Conservation (phyloP, 192 early-diverging fungal genomes). For the Cladochytrium replicatum region DNA sequence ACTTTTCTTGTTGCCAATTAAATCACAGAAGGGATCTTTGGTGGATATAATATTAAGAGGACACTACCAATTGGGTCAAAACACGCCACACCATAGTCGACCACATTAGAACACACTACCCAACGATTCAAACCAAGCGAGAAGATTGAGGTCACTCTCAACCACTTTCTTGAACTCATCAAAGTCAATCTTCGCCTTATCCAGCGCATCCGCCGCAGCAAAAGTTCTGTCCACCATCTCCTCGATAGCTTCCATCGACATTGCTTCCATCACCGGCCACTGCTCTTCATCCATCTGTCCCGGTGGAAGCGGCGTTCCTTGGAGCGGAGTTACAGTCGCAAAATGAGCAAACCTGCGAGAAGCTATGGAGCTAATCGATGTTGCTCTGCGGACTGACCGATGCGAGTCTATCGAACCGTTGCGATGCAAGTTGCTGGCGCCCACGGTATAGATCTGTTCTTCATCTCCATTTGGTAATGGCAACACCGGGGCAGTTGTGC, state of each 20-base stretch:
- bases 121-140: constrained; percentile 87
- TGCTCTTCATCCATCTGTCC: constrained; percentile 43
- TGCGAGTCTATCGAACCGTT: no score
- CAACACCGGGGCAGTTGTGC: background rate
- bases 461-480: background rate
- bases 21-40: no score
- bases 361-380: background rate
- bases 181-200: constrained; percentile 58
- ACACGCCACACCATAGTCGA: no score
- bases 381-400: background rate
- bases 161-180: constrained; percentile 76
- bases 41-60: no score
- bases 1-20: no score
- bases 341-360: no score
- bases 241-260: constrained; percentile 85
- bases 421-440: no score
- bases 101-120: constrained; percentile 73
- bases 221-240: constrained; percentile 92
- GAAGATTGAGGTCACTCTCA: constrained; percentile 65
- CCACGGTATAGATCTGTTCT: no score
- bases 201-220: constrained; percentile 27
- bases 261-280: constrained; percentile 82
- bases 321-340: background rate
- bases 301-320: constrained; percentile 15
- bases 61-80: no score